phyloP scores from a whole-genome alignment of 257 asterid genomes.

The Solanum boliviense region DNA sequence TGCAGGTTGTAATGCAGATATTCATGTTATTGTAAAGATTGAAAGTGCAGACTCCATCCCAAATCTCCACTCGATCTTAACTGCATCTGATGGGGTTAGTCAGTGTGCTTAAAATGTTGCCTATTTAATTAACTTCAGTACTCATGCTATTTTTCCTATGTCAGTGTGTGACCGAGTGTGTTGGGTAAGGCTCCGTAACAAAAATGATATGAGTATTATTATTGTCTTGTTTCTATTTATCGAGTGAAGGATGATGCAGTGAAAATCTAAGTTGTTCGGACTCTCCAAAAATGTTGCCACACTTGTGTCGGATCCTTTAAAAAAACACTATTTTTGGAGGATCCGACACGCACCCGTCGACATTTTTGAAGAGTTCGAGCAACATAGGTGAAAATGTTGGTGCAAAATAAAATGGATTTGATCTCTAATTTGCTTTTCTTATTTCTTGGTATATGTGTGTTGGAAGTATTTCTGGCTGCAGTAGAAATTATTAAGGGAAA shows the following conservation, averaged over 20 bases:
- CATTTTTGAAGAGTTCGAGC: no score
- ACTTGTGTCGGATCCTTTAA: no score
- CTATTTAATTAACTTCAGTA: not conserved
- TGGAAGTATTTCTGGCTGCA: not conserved
- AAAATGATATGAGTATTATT: not conserved
- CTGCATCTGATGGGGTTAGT: constrained; percentile 97
- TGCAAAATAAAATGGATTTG: not conserved
- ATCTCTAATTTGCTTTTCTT: not conserved
- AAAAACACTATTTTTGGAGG: no score
- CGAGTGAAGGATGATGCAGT: not conserved
- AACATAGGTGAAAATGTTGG: not conserved
- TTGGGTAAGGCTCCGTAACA: not conserved
- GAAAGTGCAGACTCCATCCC: constrained; percentile 98
- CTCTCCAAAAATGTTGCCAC: no score
- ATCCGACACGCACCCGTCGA: no score
- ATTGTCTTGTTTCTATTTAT: not conserved
- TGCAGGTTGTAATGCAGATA: constrained; percentile 79
- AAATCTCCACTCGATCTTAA: constrained; percentile 79
- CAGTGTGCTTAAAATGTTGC: not conserved
- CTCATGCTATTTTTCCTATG: not conserved
- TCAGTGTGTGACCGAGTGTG: not conserved
- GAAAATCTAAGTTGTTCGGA: not conserved
- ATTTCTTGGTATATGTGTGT: not conserved
- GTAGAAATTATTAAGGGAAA: not conserved
- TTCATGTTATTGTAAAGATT: constrained; percentile 79